These are phyloP conservation scores for Dalbergia oliveri DNA, from an alignment of 306 rosid genomes.

Conservation along the genomic window DNA sequence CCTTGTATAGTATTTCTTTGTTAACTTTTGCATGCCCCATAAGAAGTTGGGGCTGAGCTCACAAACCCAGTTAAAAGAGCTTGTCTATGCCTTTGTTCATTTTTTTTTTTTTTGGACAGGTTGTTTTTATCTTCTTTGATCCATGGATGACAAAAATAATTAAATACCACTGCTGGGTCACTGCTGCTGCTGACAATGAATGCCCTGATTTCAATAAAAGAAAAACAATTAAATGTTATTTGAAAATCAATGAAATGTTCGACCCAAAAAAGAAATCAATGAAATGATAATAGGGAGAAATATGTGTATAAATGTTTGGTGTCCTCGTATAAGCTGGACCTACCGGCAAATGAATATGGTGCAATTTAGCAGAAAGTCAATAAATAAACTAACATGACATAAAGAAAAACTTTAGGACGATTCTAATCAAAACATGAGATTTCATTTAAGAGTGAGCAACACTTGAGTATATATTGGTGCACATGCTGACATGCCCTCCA, in stretches of 20 bases:
- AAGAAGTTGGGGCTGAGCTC: not conserved
- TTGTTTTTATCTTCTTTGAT: not conserved
- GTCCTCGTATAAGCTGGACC: not conserved
- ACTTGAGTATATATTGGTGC: conserved; percentile 36
- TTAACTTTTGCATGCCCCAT: too few species aligned
- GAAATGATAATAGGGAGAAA: not conserved
- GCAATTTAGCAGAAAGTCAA: conserved; percentile 37
- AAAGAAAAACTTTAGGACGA: conserved; percentile 41
- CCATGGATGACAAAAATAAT: not conserved
- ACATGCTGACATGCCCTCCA: conserved; percentile 40
- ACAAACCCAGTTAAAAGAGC: not conserved
- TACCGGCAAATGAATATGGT: not conserved
- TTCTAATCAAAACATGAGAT: conserved; percentile 42
- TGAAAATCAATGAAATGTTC: too few species aligned
- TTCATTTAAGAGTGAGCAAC: conserved; percentile 34
- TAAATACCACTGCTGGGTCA: too few species aligned
- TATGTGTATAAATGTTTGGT: not conserved
- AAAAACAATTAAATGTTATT: not conserved
- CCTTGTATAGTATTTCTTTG: too few species aligned
- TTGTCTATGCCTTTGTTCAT: too few species aligned
- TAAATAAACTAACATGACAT: conserved; percentile 38
- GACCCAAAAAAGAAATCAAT: too few species aligned
- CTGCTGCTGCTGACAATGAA: too few species aligned
- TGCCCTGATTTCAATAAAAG: too few species aligned
- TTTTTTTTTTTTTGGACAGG: not conserved